Conservation (phyloP, 331 rosid genomes). For the Saraca asoca region DNA sequence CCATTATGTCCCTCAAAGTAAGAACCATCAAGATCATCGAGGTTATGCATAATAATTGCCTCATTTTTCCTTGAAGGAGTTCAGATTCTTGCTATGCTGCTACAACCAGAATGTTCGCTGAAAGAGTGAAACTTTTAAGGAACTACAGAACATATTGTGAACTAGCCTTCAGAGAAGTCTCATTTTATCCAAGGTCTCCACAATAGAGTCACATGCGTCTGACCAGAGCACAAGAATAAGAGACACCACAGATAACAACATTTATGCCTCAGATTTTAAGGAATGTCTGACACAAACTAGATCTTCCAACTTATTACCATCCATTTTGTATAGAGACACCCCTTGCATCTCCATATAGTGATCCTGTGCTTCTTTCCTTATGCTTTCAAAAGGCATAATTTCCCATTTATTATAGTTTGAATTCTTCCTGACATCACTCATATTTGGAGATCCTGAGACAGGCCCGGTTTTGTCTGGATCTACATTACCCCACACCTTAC, state of each 20-base stretch:
- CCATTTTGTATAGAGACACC: slow-evolving; percentile 88
- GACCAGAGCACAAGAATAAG: slow-evolving; percentile 17
- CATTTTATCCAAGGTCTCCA: slow-evolving; percentile 37
- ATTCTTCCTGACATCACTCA: slow-evolving; percentile 71
- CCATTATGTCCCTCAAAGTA: slow-evolving; percentile 25
- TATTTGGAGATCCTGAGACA: slow-evolving; percentile 80
- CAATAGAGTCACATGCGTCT: slow-evolving; percentile 1
- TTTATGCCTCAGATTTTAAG: slow-evolving; percentile 51
- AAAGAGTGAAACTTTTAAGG: slow-evolving; percentile 16
- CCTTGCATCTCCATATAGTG: slow-evolving; percentile 79
- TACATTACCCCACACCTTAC: slow-evolving; percentile 85
- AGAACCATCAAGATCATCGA: slow-evolving; percentile 27
- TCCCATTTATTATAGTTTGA: slow-evolving; percentile 93
- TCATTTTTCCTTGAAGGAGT: slow-evolving; percentile 12
- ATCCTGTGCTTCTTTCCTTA: slow-evolving; percentile 77
- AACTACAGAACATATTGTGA: neutral
- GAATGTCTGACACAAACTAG: slow-evolving; percentile 90
- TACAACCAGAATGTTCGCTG: slow-evolving; percentile 1
- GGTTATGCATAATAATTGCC: slow-evolving; percentile 17
- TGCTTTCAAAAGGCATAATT: slow-evolving; percentile 68
- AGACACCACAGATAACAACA: slow-evolving; percentile 13
- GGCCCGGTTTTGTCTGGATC: slow-evolving; percentile 68
- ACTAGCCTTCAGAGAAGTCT: slow-evolving; percentile 14
- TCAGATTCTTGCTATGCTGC: slow-evolving; percentile 30
- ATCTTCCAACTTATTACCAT: slow-evolving; percentile 93